These are phyloP conservation scores for Sclerotiophoma versabilis DNA, from an alignment of 2,329 filamentous ascomycete genomes.

Conservation along the genomic window DNA sequence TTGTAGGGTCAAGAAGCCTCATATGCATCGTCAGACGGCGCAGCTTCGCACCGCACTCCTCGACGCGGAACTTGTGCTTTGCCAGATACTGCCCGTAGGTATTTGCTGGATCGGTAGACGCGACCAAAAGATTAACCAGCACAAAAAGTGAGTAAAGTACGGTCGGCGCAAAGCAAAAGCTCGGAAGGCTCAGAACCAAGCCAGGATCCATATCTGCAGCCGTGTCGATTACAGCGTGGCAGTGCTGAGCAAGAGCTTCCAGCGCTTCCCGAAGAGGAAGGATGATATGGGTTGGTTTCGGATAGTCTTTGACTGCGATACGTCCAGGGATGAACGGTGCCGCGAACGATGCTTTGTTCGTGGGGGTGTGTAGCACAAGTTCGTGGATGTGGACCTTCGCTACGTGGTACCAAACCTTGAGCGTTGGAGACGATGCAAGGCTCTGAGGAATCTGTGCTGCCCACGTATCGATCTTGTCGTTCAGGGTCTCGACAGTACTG, in stretches of 20 bases:
- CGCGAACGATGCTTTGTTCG: slow-evolving; percentile 36
- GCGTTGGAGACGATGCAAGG: slow-evolving; percentile 27
- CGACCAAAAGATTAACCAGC: slow-evolving; percentile 32
- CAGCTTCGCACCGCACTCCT: slow-evolving; percentile 29
- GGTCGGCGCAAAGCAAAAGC: slow-evolving; percentile 34
- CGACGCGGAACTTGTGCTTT: slow-evolving; percentile 28
- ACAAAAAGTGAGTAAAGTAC: slow-evolving; percentile 35
- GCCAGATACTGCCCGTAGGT: slow-evolving; percentile 32
- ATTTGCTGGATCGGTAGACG: slow-evolving; percentile 31
- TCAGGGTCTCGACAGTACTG: slow-evolving; percentile 23
- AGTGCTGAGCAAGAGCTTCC: slow-evolving; percentile 27
- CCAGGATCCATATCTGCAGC: slow-evolving; percentile 32
- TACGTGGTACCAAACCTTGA: slow-evolving; percentile 36
- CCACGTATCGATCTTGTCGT: slow-evolving; percentile 32
- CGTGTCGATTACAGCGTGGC: slow-evolving; percentile 33
- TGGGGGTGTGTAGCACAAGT: slow-evolving; percentile 33
- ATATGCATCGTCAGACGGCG: slow-evolving; percentile 22
- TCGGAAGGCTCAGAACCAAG: slow-evolving; percentile 30
- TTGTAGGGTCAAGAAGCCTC: slow-evolving; percentile 29
- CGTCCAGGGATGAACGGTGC: slow-evolving; percentile 37
- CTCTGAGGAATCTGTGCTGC: slow-evolving; percentile 30
- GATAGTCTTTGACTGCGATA: slow-evolving; percentile 35
- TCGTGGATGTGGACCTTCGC: slow-evolving; percentile 35
- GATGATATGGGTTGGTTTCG: slow-evolving; percentile 28
- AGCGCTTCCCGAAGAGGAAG: slow-evolving; percentile 25